These are phyloP conservation scores for Globisporangium lucens DNA, from an alignment of 352 stramenopile species.

Conservation along the genomic window DNA sequence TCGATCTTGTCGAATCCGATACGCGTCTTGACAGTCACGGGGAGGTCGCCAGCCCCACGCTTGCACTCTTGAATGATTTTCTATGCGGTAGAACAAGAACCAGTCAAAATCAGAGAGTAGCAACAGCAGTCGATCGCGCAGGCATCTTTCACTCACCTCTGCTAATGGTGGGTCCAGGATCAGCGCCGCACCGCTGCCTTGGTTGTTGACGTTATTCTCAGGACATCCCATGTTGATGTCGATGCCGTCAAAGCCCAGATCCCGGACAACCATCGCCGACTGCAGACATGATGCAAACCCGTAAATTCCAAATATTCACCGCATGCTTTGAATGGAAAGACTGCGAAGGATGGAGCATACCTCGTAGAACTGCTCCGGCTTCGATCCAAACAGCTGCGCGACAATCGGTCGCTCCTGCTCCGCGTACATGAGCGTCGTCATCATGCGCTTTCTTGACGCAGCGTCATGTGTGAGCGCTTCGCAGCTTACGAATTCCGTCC, in stretches of 20 bases:
- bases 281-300: slow-evolving; percentile 15
- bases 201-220: slow-evolving; percentile 73
- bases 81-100: slow-evolving; percentile 5
- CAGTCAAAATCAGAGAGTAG: background rate
- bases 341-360: slow-evolving; percentile 18
- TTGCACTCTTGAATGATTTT: slow-evolving; percentile 69
- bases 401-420: slow-evolving; percentile 74
- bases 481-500: slow-evolving; percentile 86
- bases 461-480: slow-evolving; percentile 69
- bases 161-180: slow-evolving; percentile 62
- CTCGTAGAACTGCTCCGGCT: slow-evolving; percentile 84
- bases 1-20: slow-evolving; percentile 78
- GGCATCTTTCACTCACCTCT: slow-evolving; percentile 13
- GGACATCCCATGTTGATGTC: slow-evolving; percentile 88
- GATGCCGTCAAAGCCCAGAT: slow-evolving; percentile 82
- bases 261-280: slow-evolving; percentile 71
- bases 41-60: slow-evolving; percentile 55
- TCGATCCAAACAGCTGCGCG: slow-evolving; percentile 84
- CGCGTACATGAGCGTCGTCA: slow-evolving; percentile 70
- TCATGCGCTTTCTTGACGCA: slow-evolving; percentile 64
- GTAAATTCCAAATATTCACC: background rate
- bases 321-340: background rate
- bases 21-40: slow-evolving; percentile 77
- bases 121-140: background rate
- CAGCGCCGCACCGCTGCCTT: slow-evolving; percentile 66